A percentile compares a stretch with the other conserved stretches of the same genome.
phyloP scores from a whole-genome alignment of 2,329 filamentous ascomycete species.

The Fusarium fujikuroi region DNA sequence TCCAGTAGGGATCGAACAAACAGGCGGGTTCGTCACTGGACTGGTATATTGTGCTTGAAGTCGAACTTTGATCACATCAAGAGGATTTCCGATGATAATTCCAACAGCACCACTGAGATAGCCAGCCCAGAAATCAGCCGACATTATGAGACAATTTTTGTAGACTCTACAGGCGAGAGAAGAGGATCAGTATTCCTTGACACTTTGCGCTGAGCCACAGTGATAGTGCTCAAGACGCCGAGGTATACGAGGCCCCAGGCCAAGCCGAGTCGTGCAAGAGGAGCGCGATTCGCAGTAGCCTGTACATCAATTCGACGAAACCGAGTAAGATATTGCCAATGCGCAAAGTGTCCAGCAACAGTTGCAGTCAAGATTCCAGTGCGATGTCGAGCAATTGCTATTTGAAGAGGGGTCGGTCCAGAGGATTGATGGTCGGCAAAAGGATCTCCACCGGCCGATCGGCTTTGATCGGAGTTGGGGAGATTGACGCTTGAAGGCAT shows the following conservation, averaged over 20 bases:
- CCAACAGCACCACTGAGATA: slow-evolving; percentile 87
- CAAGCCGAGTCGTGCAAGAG: slow-evolving; percentile 37
- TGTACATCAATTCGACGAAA: slow-evolving; percentile 34
- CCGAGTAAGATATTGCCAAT: slow-evolving; percentile 42
- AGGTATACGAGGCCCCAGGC: slow-evolving; percentile 41
- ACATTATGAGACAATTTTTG: slow-evolving; percentile 63
- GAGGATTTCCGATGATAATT: slow-evolving; percentile 88
- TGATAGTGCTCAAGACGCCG: slow-evolving; percentile 39
- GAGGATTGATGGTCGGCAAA: slow-evolving; percentile 43
- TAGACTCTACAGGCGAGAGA: slow-evolving; percentile 10
- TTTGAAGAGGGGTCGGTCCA: slow-evolving; percentile 44
- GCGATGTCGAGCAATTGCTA: slow-evolving; percentile 36
- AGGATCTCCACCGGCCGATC: slow-evolving; percentile 37
- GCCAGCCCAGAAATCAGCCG: slow-evolving; percentile 92
- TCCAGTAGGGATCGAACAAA: slow-evolving; percentile 18
- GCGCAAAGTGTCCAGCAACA: slow-evolving; percentile 40
- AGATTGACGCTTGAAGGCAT: slow-evolving; percentile 35
- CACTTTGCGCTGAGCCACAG: slow-evolving; percentile 38
- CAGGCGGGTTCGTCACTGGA: slow-evolving; percentile 14
- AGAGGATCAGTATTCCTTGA: slow-evolving; percentile 19
- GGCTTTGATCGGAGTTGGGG: slow-evolving; percentile 41
- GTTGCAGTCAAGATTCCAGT: slow-evolving; percentile 40
- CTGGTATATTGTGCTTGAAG: slow-evolving; percentile 69
- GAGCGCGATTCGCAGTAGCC: slow-evolving; percentile 29
- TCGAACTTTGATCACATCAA: slow-evolving; percentile 73